phyloP scores from a whole-genome alignment of 2,329 filamentous ascomycete species.

The Fusarium sororula region DNA sequence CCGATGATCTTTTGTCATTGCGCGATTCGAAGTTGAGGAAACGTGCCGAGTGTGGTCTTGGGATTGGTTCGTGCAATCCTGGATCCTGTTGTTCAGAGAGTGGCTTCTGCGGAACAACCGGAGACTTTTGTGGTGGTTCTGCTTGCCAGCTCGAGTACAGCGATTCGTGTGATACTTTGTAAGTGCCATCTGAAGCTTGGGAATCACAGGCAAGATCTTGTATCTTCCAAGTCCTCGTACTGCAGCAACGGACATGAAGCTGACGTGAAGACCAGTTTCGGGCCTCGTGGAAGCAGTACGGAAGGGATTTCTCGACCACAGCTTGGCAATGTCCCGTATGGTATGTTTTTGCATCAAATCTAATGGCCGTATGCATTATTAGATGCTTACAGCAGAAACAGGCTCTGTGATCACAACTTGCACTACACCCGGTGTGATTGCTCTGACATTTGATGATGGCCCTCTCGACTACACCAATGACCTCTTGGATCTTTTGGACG shows the following conservation, averaged over 20 bases:
- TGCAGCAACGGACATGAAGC: background rate
- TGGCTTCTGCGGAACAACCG: slow-evolving; percentile 50
- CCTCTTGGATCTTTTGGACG: slow-evolving; percentile 51
- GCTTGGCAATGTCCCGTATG: slow-evolving; percentile 50
- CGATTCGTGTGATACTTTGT: slow-evolving; percentile 54
- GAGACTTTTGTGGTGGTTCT: slow-evolving; percentile 49
- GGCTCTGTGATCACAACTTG: slow-evolving; percentile 50
- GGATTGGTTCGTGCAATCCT: slow-evolving; percentile 47
- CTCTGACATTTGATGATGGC: slow-evolving; percentile 60
- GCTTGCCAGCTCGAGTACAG: slow-evolving; percentile 52
- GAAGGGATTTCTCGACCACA: slow-evolving; percentile 44
- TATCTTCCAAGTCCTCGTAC: background rate
- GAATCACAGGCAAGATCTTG: background rate
- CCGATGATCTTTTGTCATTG: slow-evolving; percentile 17
- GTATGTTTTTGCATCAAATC: slow-evolving; percentile 35
- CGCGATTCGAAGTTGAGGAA: slow-evolving; percentile 28
- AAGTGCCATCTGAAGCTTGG: slow-evolving; percentile 33
- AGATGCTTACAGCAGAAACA: slow-evolving; percentile 34
- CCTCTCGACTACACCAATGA: slow-evolving; percentile 53
- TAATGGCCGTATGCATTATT: slow-evolving; percentile 12
- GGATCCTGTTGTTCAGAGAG: slow-evolving; percentile 50
- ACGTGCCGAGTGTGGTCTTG: slow-evolving; percentile 47
- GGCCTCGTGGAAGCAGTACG: slow-evolving; percentile 46
- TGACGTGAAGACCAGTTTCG: slow-evolving; percentile 41
- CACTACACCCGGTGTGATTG: slow-evolving; percentile 48